Evolutionary conservation across 1,139 yeast genomes (phyloP).

Genomic region (Suhomyces kunorum): DNA sequence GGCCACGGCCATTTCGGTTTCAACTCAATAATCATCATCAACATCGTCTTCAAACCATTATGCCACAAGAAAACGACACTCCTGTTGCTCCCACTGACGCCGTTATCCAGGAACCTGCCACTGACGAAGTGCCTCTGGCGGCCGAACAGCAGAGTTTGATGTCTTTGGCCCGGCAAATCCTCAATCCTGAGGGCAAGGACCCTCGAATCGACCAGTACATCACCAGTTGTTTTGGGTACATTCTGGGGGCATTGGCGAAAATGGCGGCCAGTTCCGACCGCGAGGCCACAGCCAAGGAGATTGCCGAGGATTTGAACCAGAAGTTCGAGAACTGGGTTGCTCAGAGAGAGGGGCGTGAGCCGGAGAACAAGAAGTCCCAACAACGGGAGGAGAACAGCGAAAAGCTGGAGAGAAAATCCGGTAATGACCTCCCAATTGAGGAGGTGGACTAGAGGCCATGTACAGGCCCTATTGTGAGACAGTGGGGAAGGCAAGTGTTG

Average conservation of each 20-base stretch:
- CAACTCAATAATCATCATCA: neutral
- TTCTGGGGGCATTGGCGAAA: constrained; percentile 30
- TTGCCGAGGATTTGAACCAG: constrained; percentile 38
- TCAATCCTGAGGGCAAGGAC: constrained; percentile 34
- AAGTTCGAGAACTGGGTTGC: constrained; percentile 35
- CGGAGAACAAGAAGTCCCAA: constrained; percentile 12
- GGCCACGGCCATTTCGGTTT: neutral
- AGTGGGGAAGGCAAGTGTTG: no score
- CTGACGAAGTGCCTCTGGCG: constrained; percentile 17
- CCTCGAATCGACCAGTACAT: constrained; percentile 33
- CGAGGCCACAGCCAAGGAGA: constrained; percentile 39
- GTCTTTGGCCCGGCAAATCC: constrained; percentile 20
- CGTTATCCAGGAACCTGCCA: neutral
- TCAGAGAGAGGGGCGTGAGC: constrained; percentile 18
- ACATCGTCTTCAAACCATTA: no score
- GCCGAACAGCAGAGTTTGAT: constrained; percentile 23
- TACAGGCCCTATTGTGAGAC: no score
- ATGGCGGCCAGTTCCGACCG: constrained; percentile 35
- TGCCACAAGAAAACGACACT: neutral
- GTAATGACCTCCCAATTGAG: neutral
- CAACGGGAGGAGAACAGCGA: neutral
- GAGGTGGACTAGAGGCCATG: neutral
- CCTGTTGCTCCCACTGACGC: neutral
- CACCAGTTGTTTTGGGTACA: constrained; percentile 31
- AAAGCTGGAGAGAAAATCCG: neutral